These are phyloP conservation scores for Lactuca sativa DNA, from an alignment of 129 eudicot species.

Conservation along the genomic window DNA sequence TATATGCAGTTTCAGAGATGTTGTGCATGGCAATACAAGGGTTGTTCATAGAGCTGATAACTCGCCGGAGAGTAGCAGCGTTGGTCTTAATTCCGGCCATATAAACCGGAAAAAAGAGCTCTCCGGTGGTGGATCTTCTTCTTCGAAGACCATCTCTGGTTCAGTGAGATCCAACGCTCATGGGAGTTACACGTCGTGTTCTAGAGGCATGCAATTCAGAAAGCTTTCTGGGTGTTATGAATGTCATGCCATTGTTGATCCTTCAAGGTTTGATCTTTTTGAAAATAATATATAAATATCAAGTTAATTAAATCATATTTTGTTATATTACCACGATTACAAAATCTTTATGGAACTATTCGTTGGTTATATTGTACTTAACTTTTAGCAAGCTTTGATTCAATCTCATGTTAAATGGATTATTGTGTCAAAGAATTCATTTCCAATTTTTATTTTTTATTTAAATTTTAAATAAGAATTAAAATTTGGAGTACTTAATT, in stretches of 20 bases:
- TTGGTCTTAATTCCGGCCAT: conserved; percentile 56
- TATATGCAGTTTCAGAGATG: conserved; percentile 70
- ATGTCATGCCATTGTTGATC: conserved; percentile 87
- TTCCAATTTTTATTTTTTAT: neutral
- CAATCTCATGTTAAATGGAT: neutral
- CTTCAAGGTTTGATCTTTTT: conserved; percentile 34
- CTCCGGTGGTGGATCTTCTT: conserved; percentile 28
- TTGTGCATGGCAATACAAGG: conserved; percentile 73
- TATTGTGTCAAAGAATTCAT: neutral
- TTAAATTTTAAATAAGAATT: neutral
- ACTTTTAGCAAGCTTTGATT: too few species aligned
- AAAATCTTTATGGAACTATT: too few species aligned
- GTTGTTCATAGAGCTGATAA: conserved; percentile 81
- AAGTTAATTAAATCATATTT: too few species aligned
- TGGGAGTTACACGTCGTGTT: conserved; percentile 27
- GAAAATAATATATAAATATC: too few species aligned
- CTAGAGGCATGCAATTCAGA: conserved; percentile 76
- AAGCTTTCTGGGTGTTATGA: conserved; percentile 90
- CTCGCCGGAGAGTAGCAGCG: conserved; percentile 73
- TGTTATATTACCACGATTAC: too few species aligned
- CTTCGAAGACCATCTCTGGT: conserved; percentile 46
- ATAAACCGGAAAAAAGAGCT: conserved; percentile 39
- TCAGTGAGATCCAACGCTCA: conserved; percentile 56
- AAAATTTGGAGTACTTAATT: conserved; percentile 9
- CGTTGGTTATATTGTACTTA: too few species aligned